Base-by-base conservation (phyloP, 2,329 filamentous ascomycete species). In the Diaporthe sp. region DNA sequence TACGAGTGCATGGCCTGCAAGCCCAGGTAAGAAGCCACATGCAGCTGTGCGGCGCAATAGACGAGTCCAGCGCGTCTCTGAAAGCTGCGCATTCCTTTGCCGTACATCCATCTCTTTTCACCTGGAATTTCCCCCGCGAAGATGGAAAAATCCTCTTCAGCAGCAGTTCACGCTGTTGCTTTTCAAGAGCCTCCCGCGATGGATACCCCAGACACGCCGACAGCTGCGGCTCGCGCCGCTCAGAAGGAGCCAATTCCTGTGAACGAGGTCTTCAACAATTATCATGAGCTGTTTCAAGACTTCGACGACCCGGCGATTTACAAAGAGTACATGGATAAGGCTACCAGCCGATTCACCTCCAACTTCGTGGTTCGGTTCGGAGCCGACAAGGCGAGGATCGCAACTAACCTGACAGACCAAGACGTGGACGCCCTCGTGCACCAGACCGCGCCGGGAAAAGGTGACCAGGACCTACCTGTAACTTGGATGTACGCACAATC, bases 301-400 rank as follows among this genome's bases (percentile, higher is more conserved):
- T 89, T 92, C 69, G 91, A 93, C 79, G 77, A 86, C 42, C 77
- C 82, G 4, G 78, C 79, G 0, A 85, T 87, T 55, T 90, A 90
- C 75, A 77, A 85, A 0, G 76, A 82, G 2, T 86, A 87, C 60
- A 82, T 88, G 74, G 61, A 80, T 1, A 80, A 84, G 54, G 85
- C 87, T 6, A 81, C 83, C 19, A 80, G 83, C 57, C 81, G 82
- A 2, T 74, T 80, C 0, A 89, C 87, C 28, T 82, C 78, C 45
- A 93, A 92, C 80, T 93, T 93, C 77, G 87, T 92, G 42, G 84
- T 93, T n/a, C 89, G 92, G 77, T 93, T 93, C 79, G 89, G 89
- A 15, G 86, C 87, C 58, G 82, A 88, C 2, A 81, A 85, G 54
- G 90, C 91, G 50, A 87, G 84, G 72, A 89, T 91, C 75, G 90